These are phyloP conservation scores for Cicer arietinum DNA, from an alignment of 306 rosid genomes.

Conservation along the genomic window DNA sequence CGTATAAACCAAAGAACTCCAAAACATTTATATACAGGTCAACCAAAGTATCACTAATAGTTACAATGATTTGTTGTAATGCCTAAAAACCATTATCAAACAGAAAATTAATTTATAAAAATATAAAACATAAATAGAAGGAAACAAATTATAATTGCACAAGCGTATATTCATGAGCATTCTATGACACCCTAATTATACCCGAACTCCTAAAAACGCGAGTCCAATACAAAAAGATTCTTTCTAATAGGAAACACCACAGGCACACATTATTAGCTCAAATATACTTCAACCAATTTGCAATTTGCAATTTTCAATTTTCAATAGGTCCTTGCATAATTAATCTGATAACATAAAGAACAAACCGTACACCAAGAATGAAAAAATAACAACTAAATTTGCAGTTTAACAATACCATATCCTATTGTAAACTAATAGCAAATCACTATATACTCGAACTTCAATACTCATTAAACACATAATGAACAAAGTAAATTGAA, in stretches of 20 bases:
- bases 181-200: too few species aligned
- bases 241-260: neutral
- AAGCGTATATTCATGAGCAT: too few species aligned
- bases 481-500: too few species aligned
- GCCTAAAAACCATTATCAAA: neutral
- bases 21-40: neutral
- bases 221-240: too few species aligned
- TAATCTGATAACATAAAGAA: neutral
- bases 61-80: neutral
- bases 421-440: neutral
- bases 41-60: slow-evolving; percentile 16
- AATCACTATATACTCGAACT: neutral
- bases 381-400: neutral
- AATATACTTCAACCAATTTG: neutral
- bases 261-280: neutral
- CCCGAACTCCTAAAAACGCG: too few species aligned
- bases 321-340: neutral
- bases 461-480: too few species aligned
- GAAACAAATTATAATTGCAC: neutral
- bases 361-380: neutral
- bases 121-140: neutral
- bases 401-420: neutral
- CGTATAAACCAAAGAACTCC: neutral
- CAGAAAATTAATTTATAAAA: neutral
- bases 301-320: neutral